These are phyloP conservation scores for Trichoderma sp. DNA, from an alignment of 2,329 filamentous ascomycete species.

Conservation along the genomic window DNA sequence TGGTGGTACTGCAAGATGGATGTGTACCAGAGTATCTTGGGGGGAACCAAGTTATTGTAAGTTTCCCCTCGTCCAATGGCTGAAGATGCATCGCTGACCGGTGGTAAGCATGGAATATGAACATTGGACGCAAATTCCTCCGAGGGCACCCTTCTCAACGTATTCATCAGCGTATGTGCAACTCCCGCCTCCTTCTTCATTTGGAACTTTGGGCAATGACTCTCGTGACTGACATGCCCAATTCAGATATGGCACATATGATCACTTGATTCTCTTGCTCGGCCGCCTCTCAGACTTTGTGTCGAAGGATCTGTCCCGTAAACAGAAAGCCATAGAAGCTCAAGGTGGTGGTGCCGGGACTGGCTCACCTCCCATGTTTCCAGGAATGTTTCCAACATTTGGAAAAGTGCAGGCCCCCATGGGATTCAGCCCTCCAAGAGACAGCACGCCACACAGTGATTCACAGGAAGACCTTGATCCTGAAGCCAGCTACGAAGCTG, in stretches of 20 bases:
- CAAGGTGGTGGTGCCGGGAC: conserved; percentile 37
- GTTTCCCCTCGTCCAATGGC: conserved; percentile 41
- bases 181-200: too few species aligned
- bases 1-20: conserved; percentile 99
- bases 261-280: conserved; percentile 81
- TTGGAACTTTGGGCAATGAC: not conserved
- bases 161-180: conserved; percentile 68
- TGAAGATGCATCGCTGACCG: conserved; percentile 32
- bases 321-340: conserved; percentile 61
- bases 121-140: conserved; percentile 84
- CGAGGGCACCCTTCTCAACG: conserved; percentile 76
- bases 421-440: conserved; percentile 53
- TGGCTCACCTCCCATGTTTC: conserved; percentile 51
- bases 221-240: conserved; percentile 34
- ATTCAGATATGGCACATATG: conserved; percentile 78
- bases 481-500: conserved; percentile 65
- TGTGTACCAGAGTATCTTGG: conserved; percentile 84
- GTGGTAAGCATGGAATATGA: conserved; percentile 71
- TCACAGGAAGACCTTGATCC: conserved; percentile 59
- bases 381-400: conserved; percentile 58
- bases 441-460: conserved; percentile 35
- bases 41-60: conserved; percentile 83
- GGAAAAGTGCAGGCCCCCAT: conserved; percentile 54
- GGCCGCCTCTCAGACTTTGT: conserved; percentile 79
- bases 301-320: conserved; percentile 74